Evolutionary conservation across 139 green algal species (phyloP).

Genomic region (Trebouxia sp.): DNA sequence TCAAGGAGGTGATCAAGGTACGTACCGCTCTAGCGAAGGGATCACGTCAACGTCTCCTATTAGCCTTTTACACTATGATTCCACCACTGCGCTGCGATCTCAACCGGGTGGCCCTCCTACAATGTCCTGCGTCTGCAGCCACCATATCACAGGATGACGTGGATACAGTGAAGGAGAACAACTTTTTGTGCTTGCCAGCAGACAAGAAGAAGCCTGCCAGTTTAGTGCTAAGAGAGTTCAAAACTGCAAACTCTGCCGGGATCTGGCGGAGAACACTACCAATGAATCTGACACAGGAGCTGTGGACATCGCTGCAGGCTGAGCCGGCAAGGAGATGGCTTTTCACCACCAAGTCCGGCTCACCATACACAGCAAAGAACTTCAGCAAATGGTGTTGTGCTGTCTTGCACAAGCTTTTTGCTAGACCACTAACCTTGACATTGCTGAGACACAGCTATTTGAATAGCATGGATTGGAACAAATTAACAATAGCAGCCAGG

Average conservation of each 20-base stretch:
- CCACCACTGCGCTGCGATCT: slow-evolving; percentile 26
- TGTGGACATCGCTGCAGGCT: slow-evolving; percentile 24
- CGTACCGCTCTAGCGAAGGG: slow-evolving; percentile 18
- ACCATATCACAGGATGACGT: slow-evolving; percentile 16
- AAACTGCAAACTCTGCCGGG: slow-evolving; percentile 19
- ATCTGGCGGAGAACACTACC: slow-evolving; percentile 31
- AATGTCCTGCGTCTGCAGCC: slow-evolving; percentile 17
- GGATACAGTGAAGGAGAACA: slow-evolving; percentile 29
- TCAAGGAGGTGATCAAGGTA: slow-evolving; percentile 22
- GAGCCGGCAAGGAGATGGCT: slow-evolving; percentile 22
- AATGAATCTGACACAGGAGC: slow-evolving; percentile 26
- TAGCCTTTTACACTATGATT: slow-evolving; percentile 32
- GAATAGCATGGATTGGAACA: slow-evolving; percentile 31
- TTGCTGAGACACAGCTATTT: slow-evolving; percentile 28
- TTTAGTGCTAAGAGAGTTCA: slow-evolving; percentile 28
- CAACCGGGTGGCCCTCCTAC: slow-evolving; percentile 18
- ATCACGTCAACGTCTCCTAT: slow-evolving; percentile 20
- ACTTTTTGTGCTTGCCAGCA: slow-evolving; percentile 30
- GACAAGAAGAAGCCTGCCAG: slow-evolving; percentile 21
- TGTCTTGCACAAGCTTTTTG: slow-evolving; percentile 23
- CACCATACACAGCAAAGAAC: slow-evolving; percentile 29
- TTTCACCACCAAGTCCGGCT: slow-evolving; percentile 16
- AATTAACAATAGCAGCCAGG: slow-evolving; percentile 14
- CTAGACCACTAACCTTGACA: slow-evolving; percentile 19
- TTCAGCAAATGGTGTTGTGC: slow-evolving; percentile 30